These are phyloP conservation scores for Sclerotinia minor DNA, from an alignment of 2,329 filamentous ascomycete species.

Conservation along the genomic window DNA sequence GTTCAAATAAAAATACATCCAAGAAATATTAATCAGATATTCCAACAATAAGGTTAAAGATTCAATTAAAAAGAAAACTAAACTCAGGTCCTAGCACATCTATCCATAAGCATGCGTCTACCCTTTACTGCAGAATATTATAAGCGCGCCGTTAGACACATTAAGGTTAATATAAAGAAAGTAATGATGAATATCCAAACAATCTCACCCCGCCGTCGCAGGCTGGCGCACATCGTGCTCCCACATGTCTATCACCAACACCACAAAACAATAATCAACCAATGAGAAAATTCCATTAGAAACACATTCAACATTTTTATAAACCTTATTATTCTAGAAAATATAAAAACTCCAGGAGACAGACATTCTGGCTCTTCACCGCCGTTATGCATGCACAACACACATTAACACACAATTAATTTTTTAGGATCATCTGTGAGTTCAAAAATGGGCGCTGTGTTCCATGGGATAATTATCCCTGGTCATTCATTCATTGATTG, in stretches of 20 bases:
- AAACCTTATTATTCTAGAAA: too few relatives aligned
- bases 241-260: neutral
- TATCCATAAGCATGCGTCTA: neutral
- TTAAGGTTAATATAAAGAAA: too few relatives aligned
- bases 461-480: too few relatives aligned
- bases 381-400: conserved; percentile 30
- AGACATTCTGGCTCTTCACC: conserved; percentile 23
- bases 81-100: neutral
- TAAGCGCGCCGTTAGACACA: too few relatives aligned
- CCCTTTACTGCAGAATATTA: too few relatives aligned
- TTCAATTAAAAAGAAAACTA: neutral
- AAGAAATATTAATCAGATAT: neutral
- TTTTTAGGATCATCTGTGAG: too few relatives aligned
- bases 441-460: too few relatives aligned
- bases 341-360: neutral
- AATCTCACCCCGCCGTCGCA: neutral
- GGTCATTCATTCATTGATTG: too few relatives aligned
- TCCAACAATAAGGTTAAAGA: neutral
- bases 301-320: neutral
- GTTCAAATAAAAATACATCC: neutral
- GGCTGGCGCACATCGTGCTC: too few relatives aligned
- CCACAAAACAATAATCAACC: neutral
- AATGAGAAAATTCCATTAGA: conserved; percentile 11
- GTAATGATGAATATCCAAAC: too few relatives aligned
- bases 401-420: neutral